Conservation (phyloP, 2,329 filamentous ascomycete genomes). For the Apiospora rasikravindrae region DNA sequence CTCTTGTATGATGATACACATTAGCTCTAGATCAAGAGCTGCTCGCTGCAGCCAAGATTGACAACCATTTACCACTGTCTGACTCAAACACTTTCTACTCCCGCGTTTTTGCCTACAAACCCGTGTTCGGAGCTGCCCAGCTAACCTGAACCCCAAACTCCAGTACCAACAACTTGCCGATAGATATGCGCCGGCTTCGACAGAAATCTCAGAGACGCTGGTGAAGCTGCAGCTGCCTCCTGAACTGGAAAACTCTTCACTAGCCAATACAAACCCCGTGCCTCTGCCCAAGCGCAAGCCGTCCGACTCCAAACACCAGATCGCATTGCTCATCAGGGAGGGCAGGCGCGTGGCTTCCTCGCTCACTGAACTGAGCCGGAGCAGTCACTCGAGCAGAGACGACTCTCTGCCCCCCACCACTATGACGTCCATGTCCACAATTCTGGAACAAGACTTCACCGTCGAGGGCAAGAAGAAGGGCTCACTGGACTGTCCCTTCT, state of each 20-base stretch:
- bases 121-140: slow-evolving; percentile 4
- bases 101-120: slow-evolving; percentile 6
- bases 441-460: slow-evolving; percentile 89
- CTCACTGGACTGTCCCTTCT: slow-evolving; percentile 82
- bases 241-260: slow-evolving; percentile 51
- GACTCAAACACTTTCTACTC: background rate
- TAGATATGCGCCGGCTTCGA: slow-evolving; percentile 68
- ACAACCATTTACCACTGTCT: slow-evolving; percentile 50
- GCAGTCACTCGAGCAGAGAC: slow-evolving; percentile 52
- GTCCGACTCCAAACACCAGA: slow-evolving; percentile 58
- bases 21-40: slow-evolving; percentile 90
- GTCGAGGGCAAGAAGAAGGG: slow-evolving; percentile 81
- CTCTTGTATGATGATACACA: slow-evolving; percentile 47
- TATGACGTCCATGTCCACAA: slow-evolving; percentile 65
- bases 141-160: slow-evolving; percentile 28
- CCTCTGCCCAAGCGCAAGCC: slow-evolving; percentile 58
- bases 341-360: slow-evolving; percentile 63
- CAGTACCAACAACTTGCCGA: slow-evolving; percentile 70
- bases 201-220: slow-evolving; percentile 70
- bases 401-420: slow-evolving; percentile 52
- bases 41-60: slow-evolving; percentile 62
- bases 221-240: slow-evolving; percentile 69
- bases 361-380: slow-evolving; percentile 56
- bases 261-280: slow-evolving; percentile 56
- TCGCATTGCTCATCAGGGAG: slow-evolving; percentile 68